These are phyloP conservation scores for Metschnikowia anglica DNA, from an alignment of 805 yeast genomes.

Conservation along the genomic window DNA sequence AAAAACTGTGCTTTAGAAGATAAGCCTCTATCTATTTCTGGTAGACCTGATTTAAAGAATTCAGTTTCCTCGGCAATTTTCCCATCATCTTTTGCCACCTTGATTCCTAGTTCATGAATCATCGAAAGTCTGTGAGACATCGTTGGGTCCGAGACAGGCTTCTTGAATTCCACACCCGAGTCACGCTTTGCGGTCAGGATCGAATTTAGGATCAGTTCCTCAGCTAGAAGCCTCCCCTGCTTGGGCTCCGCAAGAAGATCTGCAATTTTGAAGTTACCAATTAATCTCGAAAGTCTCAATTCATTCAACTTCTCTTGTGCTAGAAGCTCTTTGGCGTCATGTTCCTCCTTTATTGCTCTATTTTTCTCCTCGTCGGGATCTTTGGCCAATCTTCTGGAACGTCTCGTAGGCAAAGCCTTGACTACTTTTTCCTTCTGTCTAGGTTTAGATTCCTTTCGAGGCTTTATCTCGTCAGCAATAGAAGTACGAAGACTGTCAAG, in stretches of 20 bases:
- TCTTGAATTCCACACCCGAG: neutral
- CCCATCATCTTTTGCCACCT: neutral
- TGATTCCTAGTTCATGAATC: neutral
- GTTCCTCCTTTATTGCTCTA: slow-evolving; percentile 32
- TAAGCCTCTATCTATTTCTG: neutral
- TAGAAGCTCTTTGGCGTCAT: slow-evolving; percentile 37
- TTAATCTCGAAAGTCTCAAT: slow-evolving; percentile 55
- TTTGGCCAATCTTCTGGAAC: slow-evolving; percentile 73
- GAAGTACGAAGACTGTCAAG: slow-evolving; percentile 57
- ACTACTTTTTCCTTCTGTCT: slow-evolving; percentile 16
- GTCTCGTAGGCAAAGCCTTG: slow-evolving; percentile 55
- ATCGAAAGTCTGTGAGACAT: neutral
- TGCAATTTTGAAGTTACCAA: slow-evolving; percentile 62
- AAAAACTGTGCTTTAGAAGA: neutral
- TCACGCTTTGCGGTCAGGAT: neutral
- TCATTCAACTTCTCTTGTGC: slow-evolving; percentile 12
- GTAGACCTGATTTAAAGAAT: neutral
- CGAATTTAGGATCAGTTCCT: slow-evolving; percentile 16
- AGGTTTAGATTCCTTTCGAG: slow-evolving; percentile 19
- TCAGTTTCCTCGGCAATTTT: neutral
- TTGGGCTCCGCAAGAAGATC: slow-evolving; percentile 52
- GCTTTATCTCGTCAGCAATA: slow-evolving; percentile 35
- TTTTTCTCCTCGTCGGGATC: slow-evolving; percentile 41
- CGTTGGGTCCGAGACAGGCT: neutral
- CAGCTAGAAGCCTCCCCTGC: slow-evolving; percentile 37